phyloP scores from a whole-genome alignment of 768 basidiomycete genomes.

The Mycena albidolilacea region DNA sequence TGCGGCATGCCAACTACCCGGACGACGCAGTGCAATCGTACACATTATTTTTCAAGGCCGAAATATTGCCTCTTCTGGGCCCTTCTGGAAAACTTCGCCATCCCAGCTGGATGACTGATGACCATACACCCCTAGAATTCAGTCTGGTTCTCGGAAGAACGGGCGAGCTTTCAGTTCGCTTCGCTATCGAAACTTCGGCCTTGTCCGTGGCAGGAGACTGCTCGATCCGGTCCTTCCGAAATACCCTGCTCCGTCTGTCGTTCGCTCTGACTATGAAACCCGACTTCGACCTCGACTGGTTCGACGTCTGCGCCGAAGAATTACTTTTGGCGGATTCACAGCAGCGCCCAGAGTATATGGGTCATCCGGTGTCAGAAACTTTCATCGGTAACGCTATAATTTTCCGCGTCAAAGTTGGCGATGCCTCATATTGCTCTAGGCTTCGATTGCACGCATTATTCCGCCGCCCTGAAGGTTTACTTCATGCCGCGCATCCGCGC shows the following conservation, averaged over 20 bases:
- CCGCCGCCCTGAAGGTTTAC: constrained; percentile 10
- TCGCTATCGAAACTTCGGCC: constrained; percentile 21
- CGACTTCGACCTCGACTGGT: constrained; percentile 21
- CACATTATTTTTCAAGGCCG: neutral
- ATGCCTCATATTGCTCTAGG: neutral
- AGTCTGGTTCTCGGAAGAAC: constrained; percentile 20
- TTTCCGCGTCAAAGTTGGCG: neutral
- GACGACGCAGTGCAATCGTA: constrained; percentile 13
- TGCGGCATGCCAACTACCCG: constrained; percentile 9
- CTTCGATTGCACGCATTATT: constrained; percentile 17
- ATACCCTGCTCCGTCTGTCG: neutral
- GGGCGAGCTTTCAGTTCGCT: constrained; percentile 5
- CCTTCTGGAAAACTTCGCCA: neutral
- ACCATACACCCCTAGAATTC: constrained; percentile 31
- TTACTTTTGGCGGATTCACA: constrained; percentile 7
- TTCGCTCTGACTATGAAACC: neutral
- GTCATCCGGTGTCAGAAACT: constrained; percentile 11
- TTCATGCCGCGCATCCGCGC: constrained; percentile 27
- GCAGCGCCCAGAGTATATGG: neutral
- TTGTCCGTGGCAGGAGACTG: neutral
- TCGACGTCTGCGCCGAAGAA: constrained; percentile 24
- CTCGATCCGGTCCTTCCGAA: neutral
- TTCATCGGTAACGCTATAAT: constrained; percentile 1
- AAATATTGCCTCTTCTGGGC: constrained; percentile 15
- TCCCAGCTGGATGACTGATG: constrained; percentile 28